These are phyloP conservation scores for Clausena lansium DNA, from an alignment of 345 rosid genomes.

Conservation along the genomic window DNA sequence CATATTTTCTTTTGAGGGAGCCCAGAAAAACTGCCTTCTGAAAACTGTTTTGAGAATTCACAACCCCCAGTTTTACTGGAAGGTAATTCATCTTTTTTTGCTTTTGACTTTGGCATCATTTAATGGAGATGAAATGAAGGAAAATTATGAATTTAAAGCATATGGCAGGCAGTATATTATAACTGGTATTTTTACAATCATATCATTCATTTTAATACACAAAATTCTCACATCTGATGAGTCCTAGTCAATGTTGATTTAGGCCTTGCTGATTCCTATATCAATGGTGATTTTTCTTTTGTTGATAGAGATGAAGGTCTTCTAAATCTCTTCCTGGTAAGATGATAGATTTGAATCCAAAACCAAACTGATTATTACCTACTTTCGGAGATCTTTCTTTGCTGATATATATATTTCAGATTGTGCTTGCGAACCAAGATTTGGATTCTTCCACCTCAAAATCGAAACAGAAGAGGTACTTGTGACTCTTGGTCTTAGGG, in stretches of 20 bases:
- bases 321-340: constrained; percentile 69
- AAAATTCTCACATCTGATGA: background rate
- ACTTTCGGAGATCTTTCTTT: constrained; percentile 61
- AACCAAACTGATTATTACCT: background rate
- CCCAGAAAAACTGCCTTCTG: constrained; percentile 36
- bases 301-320: constrained; percentile 79
- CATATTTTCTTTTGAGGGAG: constrained; percentile 45
- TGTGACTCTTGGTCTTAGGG: background rate
- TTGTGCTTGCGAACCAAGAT: constrained; percentile 76
- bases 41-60: constrained; percentile 62
- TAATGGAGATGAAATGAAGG: background rate
- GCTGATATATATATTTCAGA: constrained; percentile 41
- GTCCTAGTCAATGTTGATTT: constrained; percentile 35
- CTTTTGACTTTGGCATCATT: background rate
- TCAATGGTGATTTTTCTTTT: constrained; percentile 83
- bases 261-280: constrained; percentile 88
- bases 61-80: constrained; percentile 90
- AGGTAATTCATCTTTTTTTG: constrained; percentile 38
- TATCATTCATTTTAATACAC: background rate
- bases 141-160: background rate
- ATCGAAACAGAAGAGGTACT: constrained; percentile 60
- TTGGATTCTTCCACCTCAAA: constrained; percentile 36
- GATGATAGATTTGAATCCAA: background rate
- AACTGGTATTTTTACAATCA: background rate
- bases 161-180: background rate